These are phyloP conservation scores for Trametes gibbosa DNA, from an alignment of 768 basidiomycete species.

Conservation along the genomic window DNA sequence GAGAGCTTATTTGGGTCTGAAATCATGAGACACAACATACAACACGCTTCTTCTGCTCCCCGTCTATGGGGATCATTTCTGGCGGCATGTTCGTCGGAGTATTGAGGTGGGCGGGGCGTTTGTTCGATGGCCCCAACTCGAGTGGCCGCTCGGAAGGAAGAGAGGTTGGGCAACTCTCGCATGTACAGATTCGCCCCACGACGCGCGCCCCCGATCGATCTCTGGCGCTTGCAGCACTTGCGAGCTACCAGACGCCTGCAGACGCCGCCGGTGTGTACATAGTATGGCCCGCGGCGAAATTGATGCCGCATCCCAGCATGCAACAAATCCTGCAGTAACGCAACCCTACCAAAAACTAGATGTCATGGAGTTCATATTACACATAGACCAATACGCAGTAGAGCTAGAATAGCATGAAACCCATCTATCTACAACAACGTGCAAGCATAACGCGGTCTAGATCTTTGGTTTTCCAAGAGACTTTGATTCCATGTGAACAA, in stretches of 20 bases:
- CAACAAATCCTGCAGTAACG: no score
- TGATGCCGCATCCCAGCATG: no score
- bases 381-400: not conserved
- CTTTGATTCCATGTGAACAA: constrained; percentile 62
- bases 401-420: not conserved
- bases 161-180: not conserved
- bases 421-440: not conserved
- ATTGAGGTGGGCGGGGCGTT: no score
- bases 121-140: not conserved
- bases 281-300: no score
- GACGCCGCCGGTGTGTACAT: not conserved
- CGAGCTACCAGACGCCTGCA: not conserved
- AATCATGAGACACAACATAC: constrained; percentile 40
- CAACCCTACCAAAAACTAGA: no score
- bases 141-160: not conserved
- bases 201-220: constrained; percentile 15
- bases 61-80: constrained; percentile 41
- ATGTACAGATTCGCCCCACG: not conserved
- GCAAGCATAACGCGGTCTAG: constrained; percentile 26
- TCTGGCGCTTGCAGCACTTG: constrained; percentile 1
- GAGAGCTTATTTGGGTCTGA: not conserved
- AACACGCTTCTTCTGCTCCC: constrained; percentile 85
- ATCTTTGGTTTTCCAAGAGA: constrained; percentile 67
- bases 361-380: not conserved
- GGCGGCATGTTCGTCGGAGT: constrained; percentile 24